phyloP scores from a whole-genome alignment of 257 asterid species.

The Salvia rosmarinus region DNA sequence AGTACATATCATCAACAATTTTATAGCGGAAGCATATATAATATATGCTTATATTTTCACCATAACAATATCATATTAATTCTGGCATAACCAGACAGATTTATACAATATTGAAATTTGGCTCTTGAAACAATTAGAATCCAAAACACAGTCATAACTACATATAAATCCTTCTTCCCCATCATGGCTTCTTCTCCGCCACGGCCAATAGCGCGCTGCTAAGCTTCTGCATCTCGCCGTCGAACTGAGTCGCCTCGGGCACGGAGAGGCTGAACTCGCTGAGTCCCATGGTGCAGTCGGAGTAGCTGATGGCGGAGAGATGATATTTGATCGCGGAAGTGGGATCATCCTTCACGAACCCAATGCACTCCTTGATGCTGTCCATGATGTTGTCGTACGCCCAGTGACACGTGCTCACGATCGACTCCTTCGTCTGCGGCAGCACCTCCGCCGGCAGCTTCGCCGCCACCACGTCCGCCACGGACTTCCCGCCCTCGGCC shows the following conservation, averaged over 20 bases:
- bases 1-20: too few relatives aligned
- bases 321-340: not conserved
- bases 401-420: constrained; percentile 24
- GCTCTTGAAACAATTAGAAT: too few relatives aligned
- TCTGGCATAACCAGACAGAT: too few relatives aligned
- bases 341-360: constrained; percentile 26
- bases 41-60: too few relatives aligned
- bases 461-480: constrained; percentile 24
- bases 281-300: constrained; percentile 29
- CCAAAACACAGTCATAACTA: too few relatives aligned
- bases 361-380: constrained; percentile 20
- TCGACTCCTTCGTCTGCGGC: constrained; percentile 21
- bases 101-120: too few relatives aligned
- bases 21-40: too few relatives aligned
- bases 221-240: not conserved
- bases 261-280: constrained; percentile 6
- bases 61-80: too few relatives aligned
- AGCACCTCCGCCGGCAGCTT: constrained; percentile 21
- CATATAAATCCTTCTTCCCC: not conserved
- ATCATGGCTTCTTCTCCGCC: constrained; percentile 6
- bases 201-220: constrained; percentile 23
- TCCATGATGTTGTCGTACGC: constrained; percentile 22
- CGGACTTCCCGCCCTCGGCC: constrained; percentile 22
- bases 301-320: constrained; percentile 27
- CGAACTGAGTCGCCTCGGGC: constrained; percentile 35